These are phyloP conservation scores for Blastobotrys apis DNA, from an alignment of 1,139 yeast species.

Conservation along the genomic window DNA sequence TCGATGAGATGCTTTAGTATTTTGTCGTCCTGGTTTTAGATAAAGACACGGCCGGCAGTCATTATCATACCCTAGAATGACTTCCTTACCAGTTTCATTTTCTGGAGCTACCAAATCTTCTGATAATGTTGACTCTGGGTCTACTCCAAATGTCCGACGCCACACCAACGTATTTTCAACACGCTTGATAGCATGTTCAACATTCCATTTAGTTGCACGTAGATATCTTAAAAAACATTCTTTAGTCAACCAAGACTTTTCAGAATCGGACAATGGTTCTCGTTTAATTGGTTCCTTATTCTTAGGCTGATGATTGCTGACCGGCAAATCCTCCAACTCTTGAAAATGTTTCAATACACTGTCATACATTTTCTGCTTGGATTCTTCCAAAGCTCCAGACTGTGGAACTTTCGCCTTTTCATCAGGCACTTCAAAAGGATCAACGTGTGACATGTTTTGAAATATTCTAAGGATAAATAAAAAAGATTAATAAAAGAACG, in stretches of 20 bases:
- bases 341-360: slow-evolving; percentile 58
- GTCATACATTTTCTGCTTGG: slow-evolving; percentile 55
- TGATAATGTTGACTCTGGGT: slow-evolving; percentile 51
- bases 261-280: slow-evolving; percentile 49
- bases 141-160: slow-evolving; percentile 90
- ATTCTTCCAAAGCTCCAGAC: slow-evolving; percentile 45
- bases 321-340: slow-evolving; percentile 39
- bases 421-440: slow-evolving; percentile 30
- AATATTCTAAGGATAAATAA: not conserved
- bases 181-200: slow-evolving; percentile 64
- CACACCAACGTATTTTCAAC: slow-evolving; percentile 74
- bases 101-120: slow-evolving; percentile 64
- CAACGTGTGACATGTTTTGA: slow-evolving; percentile 21
- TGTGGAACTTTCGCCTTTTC: slow-evolving; percentile 47
- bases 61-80: slow-evolving; percentile 82
- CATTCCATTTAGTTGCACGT: slow-evolving; percentile 87
- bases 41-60: slow-evolving; percentile 87
- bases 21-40: slow-evolving; percentile 87
- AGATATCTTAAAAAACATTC: slow-evolving; percentile 85
- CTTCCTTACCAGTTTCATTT: slow-evolving; percentile 83
- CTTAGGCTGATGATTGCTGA: slow-evolving; percentile 29
- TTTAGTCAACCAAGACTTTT: slow-evolving; percentile 84
- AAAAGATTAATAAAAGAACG: not conserved
- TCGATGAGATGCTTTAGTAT: slow-evolving; percentile 76
- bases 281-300: slow-evolving; percentile 29